These are phyloP conservation scores for Naegleria fowleri DNA, from an alignment of 208 protist genomes.

Conservation along the genomic window DNA sequence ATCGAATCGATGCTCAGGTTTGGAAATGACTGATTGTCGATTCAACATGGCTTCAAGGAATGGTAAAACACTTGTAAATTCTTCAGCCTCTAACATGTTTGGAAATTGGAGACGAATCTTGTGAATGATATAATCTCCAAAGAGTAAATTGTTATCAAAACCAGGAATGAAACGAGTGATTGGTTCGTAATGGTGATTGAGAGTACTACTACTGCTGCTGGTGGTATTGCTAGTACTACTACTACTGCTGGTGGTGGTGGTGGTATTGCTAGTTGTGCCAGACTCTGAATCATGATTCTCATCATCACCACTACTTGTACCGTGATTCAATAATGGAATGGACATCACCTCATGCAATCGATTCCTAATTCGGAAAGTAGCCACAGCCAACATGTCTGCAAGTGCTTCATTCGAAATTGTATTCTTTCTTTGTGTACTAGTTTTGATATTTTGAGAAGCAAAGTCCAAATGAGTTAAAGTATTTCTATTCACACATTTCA, in stretches of 20 bases:
- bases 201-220: no score
- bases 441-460: neutral
- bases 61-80: neutral
- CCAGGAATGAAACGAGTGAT: neutral
- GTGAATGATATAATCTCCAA: neutral
- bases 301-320: no score
- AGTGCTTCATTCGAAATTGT: neutral
- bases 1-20: neutral
- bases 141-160: neutral
- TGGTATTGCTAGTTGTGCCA: no score
- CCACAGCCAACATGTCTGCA: neutral
- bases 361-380: neutral
- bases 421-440: neutral
- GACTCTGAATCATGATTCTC: no score
- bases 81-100: conserved; percentile 4
- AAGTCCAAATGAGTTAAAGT: neutral
- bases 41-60: conserved; percentile 9
- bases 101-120: conserved; percentile 13
- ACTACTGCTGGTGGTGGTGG: no score
- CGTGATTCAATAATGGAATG: no score
- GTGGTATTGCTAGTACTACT: no score
- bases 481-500: neutral
- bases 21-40: neutral
- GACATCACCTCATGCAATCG: neutral
- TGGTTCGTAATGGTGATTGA: neutral